Evolutionary conservation across 2,329 filamentous ascomycete genomes (phyloP).

Genomic region (Hymenoscyphus repandus): DNA sequence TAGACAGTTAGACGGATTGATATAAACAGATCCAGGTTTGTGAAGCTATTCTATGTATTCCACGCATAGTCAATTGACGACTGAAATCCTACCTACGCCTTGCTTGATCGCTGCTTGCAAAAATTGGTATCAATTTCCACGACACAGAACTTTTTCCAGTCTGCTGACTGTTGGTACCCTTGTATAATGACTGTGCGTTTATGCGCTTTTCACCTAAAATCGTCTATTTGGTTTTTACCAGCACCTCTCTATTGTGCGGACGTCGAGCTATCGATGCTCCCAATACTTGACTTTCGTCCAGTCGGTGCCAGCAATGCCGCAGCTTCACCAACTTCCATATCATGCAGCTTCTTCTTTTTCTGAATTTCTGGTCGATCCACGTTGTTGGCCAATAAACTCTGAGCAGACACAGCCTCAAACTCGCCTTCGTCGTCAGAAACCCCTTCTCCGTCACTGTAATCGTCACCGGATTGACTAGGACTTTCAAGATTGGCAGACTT

Average conservation of each 20-base stretch:
- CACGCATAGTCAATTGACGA: no score
- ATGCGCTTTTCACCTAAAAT: no score
- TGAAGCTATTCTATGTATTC: no score
- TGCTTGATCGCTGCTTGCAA: no score
- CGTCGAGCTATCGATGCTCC: constrained; percentile 19
- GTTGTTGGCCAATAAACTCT: constrained; percentile 19
- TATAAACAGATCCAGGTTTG: no score
- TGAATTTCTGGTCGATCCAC: constrained; percentile 21
- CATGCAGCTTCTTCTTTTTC: constrained; percentile 49
- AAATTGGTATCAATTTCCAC: no score
- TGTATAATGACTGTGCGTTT: background rate
- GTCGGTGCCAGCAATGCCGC: constrained; percentile 37
- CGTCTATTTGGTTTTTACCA: no score
- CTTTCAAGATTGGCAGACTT: constrained; percentile 30
- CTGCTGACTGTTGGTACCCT: no score
- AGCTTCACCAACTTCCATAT: constrained; percentile 56
- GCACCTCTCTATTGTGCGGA: background rate
- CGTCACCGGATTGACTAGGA: constrained; percentile 31
- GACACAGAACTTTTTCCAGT: no score
- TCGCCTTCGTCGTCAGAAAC: constrained; percentile 31
- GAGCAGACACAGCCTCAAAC: constrained; percentile 29
- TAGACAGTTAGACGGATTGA: no score
- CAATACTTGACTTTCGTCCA: constrained; percentile 21
- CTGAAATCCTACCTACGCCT: no score
- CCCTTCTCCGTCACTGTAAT: constrained; percentile 29